Conservation (phyloP, 2,329 filamentous ascomycete species). For the Cercospora citrullina region DNA sequence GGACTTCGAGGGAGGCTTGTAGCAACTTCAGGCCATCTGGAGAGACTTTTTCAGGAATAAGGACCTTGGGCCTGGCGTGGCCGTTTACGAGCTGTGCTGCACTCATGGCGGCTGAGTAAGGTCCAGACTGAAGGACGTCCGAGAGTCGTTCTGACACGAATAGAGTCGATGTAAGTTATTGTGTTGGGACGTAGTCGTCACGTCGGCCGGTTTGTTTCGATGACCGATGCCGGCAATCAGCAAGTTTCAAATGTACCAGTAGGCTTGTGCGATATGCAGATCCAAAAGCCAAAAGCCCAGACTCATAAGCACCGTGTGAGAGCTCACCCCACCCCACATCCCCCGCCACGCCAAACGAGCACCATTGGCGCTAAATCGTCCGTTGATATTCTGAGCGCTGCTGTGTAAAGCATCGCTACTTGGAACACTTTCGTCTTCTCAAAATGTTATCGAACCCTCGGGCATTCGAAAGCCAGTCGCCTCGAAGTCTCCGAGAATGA, state of each 20-base stretch:
- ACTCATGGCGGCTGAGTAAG: constrained; percentile 12
- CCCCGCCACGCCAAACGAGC: constrained; percentile 3
- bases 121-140: not conserved
- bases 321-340: constrained; percentile 12
- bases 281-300: constrained; percentile 10
- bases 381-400: not conserved
- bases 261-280: constrained; percentile 6
- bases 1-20: constrained; percentile 65
- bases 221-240: constrained; percentile 13
- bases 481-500: constrained; percentile 47
- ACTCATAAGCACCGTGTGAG: constrained; percentile 1
- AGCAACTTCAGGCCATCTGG: constrained; percentile 73
- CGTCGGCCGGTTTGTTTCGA: not conserved
- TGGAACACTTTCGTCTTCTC: constrained; percentile 12
- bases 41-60: constrained; percentile 79
- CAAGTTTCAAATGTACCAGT: not conserved
- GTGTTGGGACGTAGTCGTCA: not conserved
- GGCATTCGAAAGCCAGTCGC: constrained; percentile 51
- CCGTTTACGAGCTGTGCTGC: constrained; percentile 18
- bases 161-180: not conserved
- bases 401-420: not conserved
- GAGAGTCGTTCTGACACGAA: not conserved
- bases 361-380: not conserved
- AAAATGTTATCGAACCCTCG: constrained; percentile 39
- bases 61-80: constrained; percentile 51